Evolutionary conservation across 805 yeast genomes (phyloP), one percentile per base, ranked within the genome.

Genomic region (Starmerella gropengiesseri): DNA sequence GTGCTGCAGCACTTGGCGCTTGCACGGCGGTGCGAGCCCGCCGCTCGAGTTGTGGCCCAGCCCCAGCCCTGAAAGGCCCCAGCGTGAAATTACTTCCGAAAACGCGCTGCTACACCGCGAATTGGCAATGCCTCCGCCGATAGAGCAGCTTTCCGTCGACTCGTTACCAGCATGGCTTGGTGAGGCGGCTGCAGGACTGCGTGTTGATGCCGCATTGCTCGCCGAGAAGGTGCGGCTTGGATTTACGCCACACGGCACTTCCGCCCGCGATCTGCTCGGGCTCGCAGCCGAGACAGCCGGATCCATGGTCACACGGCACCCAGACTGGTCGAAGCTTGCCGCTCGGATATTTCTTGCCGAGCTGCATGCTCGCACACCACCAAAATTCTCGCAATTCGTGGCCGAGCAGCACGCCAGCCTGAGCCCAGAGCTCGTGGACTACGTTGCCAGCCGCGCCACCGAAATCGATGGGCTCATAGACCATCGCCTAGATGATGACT

Each of bases 251-350:
- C 19, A 17, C 36, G 31, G 39, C 7, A 23, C 22, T 43, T 84
- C 85, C 56, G 61, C 77, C 37, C 80, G 74, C 28, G 58, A 60
- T 47, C 37, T 48, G 19, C 44, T 45, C 13, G 31, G 31, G 3
- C 45, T 56, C 44, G 82, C 95, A 36, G 94, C 96, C 27, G 97
- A 89, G 63, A 83, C 94, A 22, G 93, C 95, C 44, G 96, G 95
- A 22, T 81, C 81, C 57, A 79, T 89, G 94, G 81, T 94, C 43
- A 87, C 96, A 13, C 73, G 81, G 49, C 96, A 89, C 61, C 96
- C 97, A 14, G 95, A 89, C 64, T 87, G 89, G 58, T 93, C 95
- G 17, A 73, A 77, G 25, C 68, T 61, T 14, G 65, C 95, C 33
- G 95, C 95, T 18, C 75, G 96, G 66, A 77, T 89, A 45, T 93